These are phyloP conservation scores for Ceratocystis diversiconidia DNA, from an alignment of 2,329 filamentous ascomycete species.

Conservation along the genomic window DNA sequence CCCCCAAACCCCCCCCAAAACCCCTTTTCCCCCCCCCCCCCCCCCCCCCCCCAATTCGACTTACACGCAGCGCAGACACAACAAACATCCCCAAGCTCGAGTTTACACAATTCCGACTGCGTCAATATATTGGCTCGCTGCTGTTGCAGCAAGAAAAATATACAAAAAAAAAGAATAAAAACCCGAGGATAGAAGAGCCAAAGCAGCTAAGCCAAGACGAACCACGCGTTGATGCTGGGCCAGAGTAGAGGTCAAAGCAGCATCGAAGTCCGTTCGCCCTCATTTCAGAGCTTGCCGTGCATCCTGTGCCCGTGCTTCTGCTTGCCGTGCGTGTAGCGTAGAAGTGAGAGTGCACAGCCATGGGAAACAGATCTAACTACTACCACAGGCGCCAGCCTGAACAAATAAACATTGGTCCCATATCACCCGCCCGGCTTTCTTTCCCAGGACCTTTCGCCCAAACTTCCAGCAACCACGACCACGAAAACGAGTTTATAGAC, in stretches of 20 bases:
- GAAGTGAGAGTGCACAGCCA: background rate
- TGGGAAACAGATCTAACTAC: background rate
- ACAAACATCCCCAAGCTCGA: too few relatives aligned
- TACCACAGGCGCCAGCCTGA: slow-evolving; percentile 4
- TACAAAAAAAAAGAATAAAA: too few relatives aligned
- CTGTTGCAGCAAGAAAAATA: background rate
- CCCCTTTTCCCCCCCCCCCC: background rate
- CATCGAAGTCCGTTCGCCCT: background rate
- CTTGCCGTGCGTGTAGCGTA: background rate
- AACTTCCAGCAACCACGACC: background rate
- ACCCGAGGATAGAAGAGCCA: background rate
- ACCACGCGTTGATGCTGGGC: background rate
- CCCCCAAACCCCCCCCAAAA: too few relatives aligned
- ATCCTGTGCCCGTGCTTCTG: background rate
- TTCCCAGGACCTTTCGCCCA: background rate
- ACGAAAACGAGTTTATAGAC: background rate
- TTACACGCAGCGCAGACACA: background rate
- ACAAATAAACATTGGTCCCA: slow-evolving; percentile 7
- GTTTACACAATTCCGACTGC: background rate
- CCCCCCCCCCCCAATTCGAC: background rate
- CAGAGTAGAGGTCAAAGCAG: background rate
- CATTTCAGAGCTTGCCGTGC: slow-evolving; percentile 1
- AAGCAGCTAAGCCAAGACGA: background rate
- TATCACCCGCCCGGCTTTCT: background rate
- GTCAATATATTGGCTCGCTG: background rate